phyloP scores from a whole-genome alignment of 805 yeast genomes.

The Candida dajiaensis region DNA sequence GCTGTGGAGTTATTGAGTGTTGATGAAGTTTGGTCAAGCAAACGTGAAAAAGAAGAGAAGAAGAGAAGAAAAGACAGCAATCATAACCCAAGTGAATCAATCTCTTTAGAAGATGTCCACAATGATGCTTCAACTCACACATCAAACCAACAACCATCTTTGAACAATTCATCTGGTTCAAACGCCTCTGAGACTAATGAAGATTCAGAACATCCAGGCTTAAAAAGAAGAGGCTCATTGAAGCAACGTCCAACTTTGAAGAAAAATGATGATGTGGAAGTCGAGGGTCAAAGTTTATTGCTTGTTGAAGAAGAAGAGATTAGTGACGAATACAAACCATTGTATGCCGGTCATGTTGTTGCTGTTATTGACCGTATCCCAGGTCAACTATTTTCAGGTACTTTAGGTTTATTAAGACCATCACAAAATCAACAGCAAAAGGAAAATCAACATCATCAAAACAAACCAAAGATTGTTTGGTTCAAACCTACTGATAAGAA shows the following conservation, averaged over 20 bases:
- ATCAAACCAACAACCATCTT: slow-evolving; percentile 2
- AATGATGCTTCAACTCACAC: slow-evolving; percentile 68
- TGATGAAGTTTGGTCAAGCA: slow-evolving; percentile 96
- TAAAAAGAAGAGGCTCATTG: slow-evolving; percentile 81
- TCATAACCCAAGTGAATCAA: slow-evolving; percentile 28
- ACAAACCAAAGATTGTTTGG: slow-evolving; percentile 94
- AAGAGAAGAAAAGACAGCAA: slow-evolving; percentile 75
- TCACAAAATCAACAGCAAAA: slow-evolving; percentile 62
- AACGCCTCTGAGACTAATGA: slow-evolving; percentile 12
- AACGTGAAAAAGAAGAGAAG: slow-evolving; percentile 95
- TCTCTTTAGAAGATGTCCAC: slow-evolving; percentile 60
- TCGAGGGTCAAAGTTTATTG: slow-evolving; percentile 91
- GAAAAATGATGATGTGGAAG: slow-evolving; percentile 97
- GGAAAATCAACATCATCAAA: slow-evolving; percentile 6
- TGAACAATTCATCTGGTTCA: slow-evolving; percentile 12
- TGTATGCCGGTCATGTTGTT: slow-evolving; percentile 97
- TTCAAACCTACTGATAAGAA: slow-evolving; percentile 97
- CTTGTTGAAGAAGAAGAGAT: slow-evolving; percentile 94
- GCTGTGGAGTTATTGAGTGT: slow-evolving; percentile 93
- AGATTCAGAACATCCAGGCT: slow-evolving; percentile 30
- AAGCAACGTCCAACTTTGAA: slow-evolving; percentile 95
- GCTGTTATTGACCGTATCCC: slow-evolving; percentile 97
- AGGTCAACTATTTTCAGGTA: slow-evolving; percentile 93
- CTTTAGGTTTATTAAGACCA: slow-evolving; percentile 89
- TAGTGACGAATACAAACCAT: slow-evolving; percentile 85